Percentiles rank a stretch among this genome's conserved stretches.
These are phyloP conservation scores for Acanthamoeba triangularis DNA, from an alignment of 208 protist genomes.

Conservation along the genomic window DNA sequence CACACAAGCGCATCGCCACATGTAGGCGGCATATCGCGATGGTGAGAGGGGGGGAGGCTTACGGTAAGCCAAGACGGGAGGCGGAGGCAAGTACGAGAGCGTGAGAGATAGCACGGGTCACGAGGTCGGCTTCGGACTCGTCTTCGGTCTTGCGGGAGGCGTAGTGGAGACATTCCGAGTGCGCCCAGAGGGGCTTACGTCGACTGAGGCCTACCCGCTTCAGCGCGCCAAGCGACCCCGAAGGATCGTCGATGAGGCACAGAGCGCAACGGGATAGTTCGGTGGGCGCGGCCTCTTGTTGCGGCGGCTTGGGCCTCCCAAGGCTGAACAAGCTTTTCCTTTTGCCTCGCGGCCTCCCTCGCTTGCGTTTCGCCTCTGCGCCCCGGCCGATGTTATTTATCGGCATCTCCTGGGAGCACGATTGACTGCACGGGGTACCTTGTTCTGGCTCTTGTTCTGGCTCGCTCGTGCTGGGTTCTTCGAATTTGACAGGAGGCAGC, in stretches of 20 bases:
- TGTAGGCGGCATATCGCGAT: no score
- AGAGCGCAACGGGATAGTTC: not conserved
- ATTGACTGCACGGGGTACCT: not conserved
- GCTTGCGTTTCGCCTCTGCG: not conserved
- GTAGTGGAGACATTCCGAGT: slow-evolving; percentile 28
- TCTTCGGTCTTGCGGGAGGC: not conserved
- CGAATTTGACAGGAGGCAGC: not conserved
- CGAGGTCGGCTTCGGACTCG: slow-evolving; percentile 3
- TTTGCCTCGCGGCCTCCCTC: not conserved
- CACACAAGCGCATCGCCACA: no score
- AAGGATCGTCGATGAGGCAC: not conserved
- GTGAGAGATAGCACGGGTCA: not conserved
- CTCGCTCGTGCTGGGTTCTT: not conserved
- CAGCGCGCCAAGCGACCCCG: not conserved
- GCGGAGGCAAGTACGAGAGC: not conserved
- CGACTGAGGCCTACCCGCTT: not conserved
- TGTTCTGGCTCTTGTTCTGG: not conserved
- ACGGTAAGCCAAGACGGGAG: not conserved
- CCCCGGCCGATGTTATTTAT: not conserved
- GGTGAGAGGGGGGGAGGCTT: no score
- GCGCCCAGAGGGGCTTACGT: not conserved
- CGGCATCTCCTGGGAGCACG: not conserved
- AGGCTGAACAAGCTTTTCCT: not conserved
- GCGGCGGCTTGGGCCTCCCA: not conserved
- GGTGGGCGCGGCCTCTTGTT: not conserved